phyloP scores from a whole-genome alignment of 352 stramenopile species.

The Globisporangium solare region DNA sequence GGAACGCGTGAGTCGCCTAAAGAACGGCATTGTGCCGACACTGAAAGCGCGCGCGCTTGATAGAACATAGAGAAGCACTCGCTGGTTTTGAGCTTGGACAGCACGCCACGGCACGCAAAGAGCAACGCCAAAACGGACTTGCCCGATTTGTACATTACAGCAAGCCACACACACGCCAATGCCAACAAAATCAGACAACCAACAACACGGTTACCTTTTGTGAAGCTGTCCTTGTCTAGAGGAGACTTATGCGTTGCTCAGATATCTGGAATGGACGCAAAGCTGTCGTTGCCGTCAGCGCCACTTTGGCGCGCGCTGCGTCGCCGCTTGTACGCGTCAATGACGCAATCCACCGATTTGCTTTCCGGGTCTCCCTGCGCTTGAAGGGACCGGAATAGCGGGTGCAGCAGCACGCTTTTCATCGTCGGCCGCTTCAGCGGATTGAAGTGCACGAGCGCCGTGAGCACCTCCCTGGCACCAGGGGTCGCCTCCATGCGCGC shows the following conservation, averaged over 20 bases:
- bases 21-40: background rate
- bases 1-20: constrained; percentile 21
- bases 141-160: too few relatives aligned
- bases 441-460: constrained; percentile 56
- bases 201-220: too few relatives aligned
- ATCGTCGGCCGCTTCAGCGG: constrained; percentile 55
- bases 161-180: too few relatives aligned
- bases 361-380: constrained; percentile 2
- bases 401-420: constrained; percentile 55
- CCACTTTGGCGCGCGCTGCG: constrained; percentile 1
- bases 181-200: too few relatives aligned
- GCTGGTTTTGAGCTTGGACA: too few relatives aligned
- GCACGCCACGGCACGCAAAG: too few relatives aligned
- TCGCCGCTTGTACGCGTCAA: constrained; percentile 41
- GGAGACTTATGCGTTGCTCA: too few relatives aligned
- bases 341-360: constrained; percentile 40
- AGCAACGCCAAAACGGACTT: too few relatives aligned
- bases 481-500: constrained; percentile 35
- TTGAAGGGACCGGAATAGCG: constrained; percentile 50
- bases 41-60: background rate
- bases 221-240: too few relatives aligned
- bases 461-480: constrained; percentile 47
- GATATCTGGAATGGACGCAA: too few relatives aligned
- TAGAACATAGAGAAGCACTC: constrained; percentile 7
- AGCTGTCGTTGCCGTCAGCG: too few relatives aligned